Percentiles rank a stretch among this genome's conserved stretches.
These are phyloP conservation scores for Tricholoma saponaceum DNA, from an alignment of 768 basidiomycete genomes.

Conservation along the genomic window DNA sequence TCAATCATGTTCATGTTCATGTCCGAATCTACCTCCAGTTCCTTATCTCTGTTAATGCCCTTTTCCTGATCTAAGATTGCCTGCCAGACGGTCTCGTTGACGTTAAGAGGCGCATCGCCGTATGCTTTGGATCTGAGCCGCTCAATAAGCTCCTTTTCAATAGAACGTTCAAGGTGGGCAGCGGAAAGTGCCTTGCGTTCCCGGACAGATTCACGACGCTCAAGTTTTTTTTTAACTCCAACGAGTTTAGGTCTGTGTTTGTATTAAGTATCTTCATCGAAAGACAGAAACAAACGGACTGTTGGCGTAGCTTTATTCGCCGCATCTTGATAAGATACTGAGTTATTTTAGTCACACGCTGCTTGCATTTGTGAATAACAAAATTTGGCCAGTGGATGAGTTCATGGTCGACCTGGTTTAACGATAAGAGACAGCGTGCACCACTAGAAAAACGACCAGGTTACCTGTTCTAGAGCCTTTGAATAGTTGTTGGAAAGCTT, in stretches of 20 bases:
- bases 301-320: slow-evolving; percentile 77
- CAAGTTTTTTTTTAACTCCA: slow-evolving; percentile 96
- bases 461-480: slow-evolving; percentile 91
- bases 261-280: background rate
- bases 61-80: slow-evolving; percentile 84
- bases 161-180: slow-evolving; percentile 90
- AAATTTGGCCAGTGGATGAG: slow-evolving; percentile 99
- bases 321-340: slow-evolving; percentile 99
- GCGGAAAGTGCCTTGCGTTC: slow-evolving; percentile 96
- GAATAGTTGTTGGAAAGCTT: slow-evolving; percentile 91
- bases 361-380: slow-evolving; percentile 98
- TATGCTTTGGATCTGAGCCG: slow-evolving; percentile 96
- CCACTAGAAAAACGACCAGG: slow-evolving; percentile 3
- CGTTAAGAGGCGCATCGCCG: slow-evolving; percentile 95
- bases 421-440: background rate
- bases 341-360: slow-evolving; percentile 97
- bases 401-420: slow-evolving; percentile 82
- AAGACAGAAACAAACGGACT: slow-evolving; percentile 47
- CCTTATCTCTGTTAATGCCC: slow-evolving; percentile 47
- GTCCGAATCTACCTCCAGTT: slow-evolving; percentile 44
- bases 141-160: slow-evolving; percentile 94
- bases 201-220: slow-evolving; percentile 85
- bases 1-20: slow-evolving; percentile 51
- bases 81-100: slow-evolving; percentile 96
- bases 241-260: slow-evolving; percentile 77